Base-by-base conservation (phyloP, 352 stramenopile genomes). In the Ophiocytium majus region DNA sequence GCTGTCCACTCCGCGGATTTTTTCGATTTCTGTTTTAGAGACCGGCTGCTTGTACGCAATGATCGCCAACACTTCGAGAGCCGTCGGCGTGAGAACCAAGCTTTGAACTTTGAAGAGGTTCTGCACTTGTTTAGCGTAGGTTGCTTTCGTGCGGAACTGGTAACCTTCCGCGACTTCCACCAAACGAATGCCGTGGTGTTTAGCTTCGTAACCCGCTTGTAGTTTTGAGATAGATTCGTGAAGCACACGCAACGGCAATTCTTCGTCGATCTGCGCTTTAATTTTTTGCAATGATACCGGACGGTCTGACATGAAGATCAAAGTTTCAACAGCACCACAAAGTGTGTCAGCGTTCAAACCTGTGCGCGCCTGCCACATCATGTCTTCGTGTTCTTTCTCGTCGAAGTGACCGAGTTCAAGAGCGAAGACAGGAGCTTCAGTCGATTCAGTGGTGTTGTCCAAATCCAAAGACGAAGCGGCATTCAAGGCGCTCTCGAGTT, bases 221-320 rank as follows among this genome's bases (percentile, higher is more conserved):
- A 71, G 57, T 28, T 71, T 71, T 23, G 57, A 23, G 57, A 71
- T 23, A 23, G 57, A 71, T 71, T 71, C 57, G 28, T 71, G 57
- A 28, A 71, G 23, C 57, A 71, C 57, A 71, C 57, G 57, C 23
- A 71, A 28, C 23, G 57, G 57, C 23, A 71, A 28, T 71, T 71
- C 57, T 23, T 71, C 28, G 28, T 71, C 57, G 57, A 71, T 71
- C 57, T 71, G 57, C 19, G 57, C 57, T 28, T 71, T 71, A 28
- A 71, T 71, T 28, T 71, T 71, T 28, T 71, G 57, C 23, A 71
- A 23, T 28, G 57, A 71, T 28, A 71, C 57, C 57, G 57, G 57
- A 71, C 57, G 57, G 28, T 71, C 57, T 71, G 57, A 71, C 57
- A 71, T 71, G 57, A 71, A 71, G 57, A 71, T 71, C 19, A 71